Evolutionary conservation across 768 basidiomycete genomes (phyloP), one percentile per base, ranked within the genome.

Genomic region (Russula earlei): DNA sequence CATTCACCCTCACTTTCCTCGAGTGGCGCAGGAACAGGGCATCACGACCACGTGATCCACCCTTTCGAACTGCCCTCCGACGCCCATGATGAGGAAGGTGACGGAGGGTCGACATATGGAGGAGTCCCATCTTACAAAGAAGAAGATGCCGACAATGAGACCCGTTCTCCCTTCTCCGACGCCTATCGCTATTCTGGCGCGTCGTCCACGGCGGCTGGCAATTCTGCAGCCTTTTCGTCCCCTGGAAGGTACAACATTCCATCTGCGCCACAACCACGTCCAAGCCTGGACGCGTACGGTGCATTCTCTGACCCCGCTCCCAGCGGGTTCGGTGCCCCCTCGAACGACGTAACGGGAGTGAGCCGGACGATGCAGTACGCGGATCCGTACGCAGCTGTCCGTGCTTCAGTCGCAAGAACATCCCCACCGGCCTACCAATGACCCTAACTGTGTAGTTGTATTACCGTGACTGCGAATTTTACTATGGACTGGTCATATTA

Each of bases 341-440:
- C 75, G 15, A 56, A 69, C 10, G 65, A 71, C 2, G 78, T 8
- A 17, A 12, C 80, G 17, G 78, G 82, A 25, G 73, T 92, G 37
- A 92, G 90, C 69, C 73, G 91, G 67, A 94, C 92, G 52, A 93
- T 95, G 91, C 90, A 93, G 67, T 89, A 91, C 64, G 90, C 89
- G 22, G 68, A 92, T 65, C 90, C 90, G 9, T 92, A 91, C 65
- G 86, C 88, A 12, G 85, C 84, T 11, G 87, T 91, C 34, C 77
- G 87, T 17, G 84, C 84, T 5, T 64, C 66, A 17, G 43, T 71
- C 25, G 27, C 48, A 34, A 20, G 25, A 19, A 31, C 58, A 52
- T 36, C 52, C 5, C 50, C 64, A 41, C 52, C 45, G 5, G 14
- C 8, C 24, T 62, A 60, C n/a, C 49, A 43, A 61, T 62, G 36